phyloP scores from a whole-genome alignment of 1,284 basidiomycete species.

The Stereum hirsutum region DNA sequence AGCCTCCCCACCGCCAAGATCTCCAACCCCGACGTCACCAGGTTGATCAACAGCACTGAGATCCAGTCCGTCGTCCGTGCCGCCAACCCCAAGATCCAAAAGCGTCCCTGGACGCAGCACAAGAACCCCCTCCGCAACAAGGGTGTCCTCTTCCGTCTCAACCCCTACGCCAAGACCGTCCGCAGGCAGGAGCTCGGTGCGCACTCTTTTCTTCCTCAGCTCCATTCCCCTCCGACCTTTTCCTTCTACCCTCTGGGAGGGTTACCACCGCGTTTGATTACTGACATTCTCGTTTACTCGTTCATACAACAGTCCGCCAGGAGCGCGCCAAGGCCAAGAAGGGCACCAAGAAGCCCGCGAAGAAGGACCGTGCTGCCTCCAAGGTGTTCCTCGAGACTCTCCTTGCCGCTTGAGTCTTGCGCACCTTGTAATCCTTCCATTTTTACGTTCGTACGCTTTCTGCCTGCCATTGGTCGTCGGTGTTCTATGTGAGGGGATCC shows the following conservation, averaged over 20 bases:
- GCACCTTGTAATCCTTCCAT: no score
- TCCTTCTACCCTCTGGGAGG: no score
- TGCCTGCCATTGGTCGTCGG: no score
- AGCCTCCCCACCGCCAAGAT: conserved; percentile 95
- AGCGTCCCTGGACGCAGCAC: conserved; percentile 98
- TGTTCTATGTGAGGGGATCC: no score
- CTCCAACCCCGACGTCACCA: conserved; percentile 93
- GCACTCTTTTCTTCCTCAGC: conserved; percentile 22
- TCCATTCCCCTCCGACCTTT: background rate
- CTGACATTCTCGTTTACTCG: background rate
- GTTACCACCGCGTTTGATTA: no score
- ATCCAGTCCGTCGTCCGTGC: conserved; percentile 94
- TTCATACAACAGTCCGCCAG: conserved; percentile 50
- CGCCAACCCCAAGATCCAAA: conserved; percentile 71
- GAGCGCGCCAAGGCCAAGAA: conserved; percentile 48
- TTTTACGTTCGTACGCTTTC: no score
- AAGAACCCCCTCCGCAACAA: conserved; percentile 99
- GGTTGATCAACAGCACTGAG: conserved; percentile 97
- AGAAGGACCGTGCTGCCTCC: conserved; percentile 64
- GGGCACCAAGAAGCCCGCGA: conserved; percentile 19
- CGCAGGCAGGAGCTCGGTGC: conserved; percentile 80
- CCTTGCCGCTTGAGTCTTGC: conserved; percentile 76
- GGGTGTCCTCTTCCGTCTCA: conserved; percentile 95
- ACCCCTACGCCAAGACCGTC: conserved; percentile 97
- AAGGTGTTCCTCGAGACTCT: conserved; percentile 85